These are phyloP conservation scores for Haplosporangium gracile DNA, from an alignment of 192 early-diverging fungal species.

Conservation along the genomic window DNA sequence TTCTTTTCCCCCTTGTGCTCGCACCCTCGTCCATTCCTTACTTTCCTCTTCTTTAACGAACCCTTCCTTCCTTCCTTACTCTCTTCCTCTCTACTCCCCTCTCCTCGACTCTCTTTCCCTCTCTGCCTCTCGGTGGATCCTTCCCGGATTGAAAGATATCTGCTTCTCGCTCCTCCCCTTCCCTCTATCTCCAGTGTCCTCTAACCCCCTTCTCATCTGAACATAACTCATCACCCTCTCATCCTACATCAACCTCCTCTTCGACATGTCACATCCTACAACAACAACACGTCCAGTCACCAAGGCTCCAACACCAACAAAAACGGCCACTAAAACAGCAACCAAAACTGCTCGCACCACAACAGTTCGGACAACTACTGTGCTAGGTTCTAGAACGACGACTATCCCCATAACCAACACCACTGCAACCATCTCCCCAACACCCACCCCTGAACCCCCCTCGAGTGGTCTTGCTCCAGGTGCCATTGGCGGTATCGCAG, in stretches of 20 bases:
- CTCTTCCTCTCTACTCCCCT: neutral
- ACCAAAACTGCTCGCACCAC: neutral
- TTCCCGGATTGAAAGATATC: constrained; percentile 52
- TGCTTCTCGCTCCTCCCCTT: neutral
- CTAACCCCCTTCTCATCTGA: neutral
- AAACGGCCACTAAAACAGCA: neutral
- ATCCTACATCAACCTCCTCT: neutral
- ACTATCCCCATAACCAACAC: neutral
- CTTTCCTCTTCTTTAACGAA: constrained; percentile 1
- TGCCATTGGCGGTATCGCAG: constrained; percentile 49
- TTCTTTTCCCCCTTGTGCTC: neutral
- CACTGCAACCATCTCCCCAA: neutral
- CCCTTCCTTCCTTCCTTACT: neutral
- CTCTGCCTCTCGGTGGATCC: constrained; percentile 2
- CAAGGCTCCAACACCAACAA: neutral
- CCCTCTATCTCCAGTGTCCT: neutral
- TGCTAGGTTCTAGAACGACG: neutral
- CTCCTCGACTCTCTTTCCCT: neutral
- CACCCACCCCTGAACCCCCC: neutral
- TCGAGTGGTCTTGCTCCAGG: constrained; percentile 22
- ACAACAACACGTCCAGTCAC: neutral
- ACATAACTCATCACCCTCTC: neutral
- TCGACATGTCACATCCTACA: neutral
- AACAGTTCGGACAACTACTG: neutral
- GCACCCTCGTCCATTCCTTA: constrained; percentile 4